A percentile compares a stretch with the other conserved stretches of the same genome.
phyloP scores from a whole-genome alignment of 2,329 filamentous ascomycete genomes.

The Aphanocladium album region DNA sequence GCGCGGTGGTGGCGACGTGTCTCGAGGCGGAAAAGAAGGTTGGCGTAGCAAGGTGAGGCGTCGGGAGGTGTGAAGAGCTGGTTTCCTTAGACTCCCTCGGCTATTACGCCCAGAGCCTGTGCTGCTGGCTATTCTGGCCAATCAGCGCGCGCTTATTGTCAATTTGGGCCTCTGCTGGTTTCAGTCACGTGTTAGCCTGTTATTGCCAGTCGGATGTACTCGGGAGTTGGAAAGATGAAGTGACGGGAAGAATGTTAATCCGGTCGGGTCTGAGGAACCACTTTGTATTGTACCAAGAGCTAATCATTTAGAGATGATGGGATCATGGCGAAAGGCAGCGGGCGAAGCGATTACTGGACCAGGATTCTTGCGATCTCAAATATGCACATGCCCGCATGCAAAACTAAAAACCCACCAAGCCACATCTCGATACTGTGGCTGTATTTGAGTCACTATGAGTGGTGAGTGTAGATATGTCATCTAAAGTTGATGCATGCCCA shows the following conservation, averaged over 20 bases:
- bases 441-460: too few species aligned
- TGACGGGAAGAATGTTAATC: background rate
- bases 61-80: constrained; percentile 2
- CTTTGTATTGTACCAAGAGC: too few species aligned
- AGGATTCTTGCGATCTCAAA: too few species aligned
- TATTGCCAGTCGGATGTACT: constrained; percentile 4
- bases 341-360: too few species aligned
- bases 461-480: too few species aligned
- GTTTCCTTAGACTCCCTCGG: constrained; percentile 10
- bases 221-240: background rate
- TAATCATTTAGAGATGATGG: too few species aligned
- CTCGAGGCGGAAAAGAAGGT: background rate
- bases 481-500: too few species aligned
- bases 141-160: constrained; percentile 13
- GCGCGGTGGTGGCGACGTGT: background rate
- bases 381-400: too few species aligned
- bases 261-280: too few species aligned
- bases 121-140: background rate
- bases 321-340: too few species aligned
- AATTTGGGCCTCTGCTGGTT: constrained; percentile 1
- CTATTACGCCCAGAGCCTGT: constrained; percentile 13
- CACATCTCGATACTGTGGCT: too few species aligned
- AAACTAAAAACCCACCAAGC: too few species aligned
- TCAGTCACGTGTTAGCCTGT: background rate
- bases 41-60: background rate